Percentiles rank a stretch among this genome's conserved stretches.
phyloP scores from a whole-genome alignment of 108 stramenopile species.

The Fistulifera solaris region DNA sequence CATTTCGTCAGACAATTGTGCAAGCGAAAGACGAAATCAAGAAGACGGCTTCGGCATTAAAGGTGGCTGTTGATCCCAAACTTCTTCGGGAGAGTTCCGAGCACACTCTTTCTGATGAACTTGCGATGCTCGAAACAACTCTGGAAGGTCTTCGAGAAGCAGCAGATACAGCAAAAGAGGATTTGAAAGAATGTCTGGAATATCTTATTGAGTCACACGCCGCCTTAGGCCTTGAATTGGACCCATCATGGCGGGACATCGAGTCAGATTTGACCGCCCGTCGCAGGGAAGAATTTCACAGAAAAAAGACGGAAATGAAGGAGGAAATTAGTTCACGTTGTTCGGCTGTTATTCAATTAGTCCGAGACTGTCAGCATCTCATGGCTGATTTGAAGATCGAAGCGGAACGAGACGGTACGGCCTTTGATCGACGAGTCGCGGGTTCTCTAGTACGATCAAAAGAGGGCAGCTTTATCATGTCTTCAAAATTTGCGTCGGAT shows the following conservation, averaged over 20 bases:
- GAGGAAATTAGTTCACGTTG: slow-evolving; percentile 50
- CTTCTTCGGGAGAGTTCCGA: slow-evolving; percentile 23
- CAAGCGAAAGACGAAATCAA: slow-evolving; percentile 48
- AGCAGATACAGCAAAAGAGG: slow-evolving; percentile 33
- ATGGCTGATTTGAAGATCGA: slow-evolving; percentile 67
- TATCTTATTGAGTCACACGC: slow-evolving; percentile 55
- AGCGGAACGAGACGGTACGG: slow-evolving; percentile 19
- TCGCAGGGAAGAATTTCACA: slow-evolving; percentile 46
- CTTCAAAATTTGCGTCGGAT: slow-evolving; percentile 55
- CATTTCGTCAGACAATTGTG: slow-evolving; percentile 67
- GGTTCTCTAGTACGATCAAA: slow-evolving; percentile 43
- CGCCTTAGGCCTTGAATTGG: slow-evolving; percentile 43
- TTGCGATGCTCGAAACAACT: slow-evolving; percentile 42
- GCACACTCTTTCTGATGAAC: slow-evolving; percentile 52
- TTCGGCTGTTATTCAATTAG: slow-evolving; percentile 48
- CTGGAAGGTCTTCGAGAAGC: slow-evolving; percentile 39
- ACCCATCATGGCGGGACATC: slow-evolving; percentile 50
- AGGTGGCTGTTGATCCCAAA: slow-evolving; percentile 31
- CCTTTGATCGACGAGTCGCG: slow-evolving; percentile 43
- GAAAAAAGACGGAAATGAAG: slow-evolving; percentile 60
- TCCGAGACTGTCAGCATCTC: slow-evolving; percentile 73
- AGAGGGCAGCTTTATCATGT: slow-evolving; percentile 59
- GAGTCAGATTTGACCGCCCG: slow-evolving; percentile 49
- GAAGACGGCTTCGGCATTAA: slow-evolving; percentile 35
- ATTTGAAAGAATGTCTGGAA: slow-evolving; percentile 29